phyloP scores from a whole-genome alignment of 2,329 filamentous ascomycete species.

The Sporothrix protearum region DNA sequence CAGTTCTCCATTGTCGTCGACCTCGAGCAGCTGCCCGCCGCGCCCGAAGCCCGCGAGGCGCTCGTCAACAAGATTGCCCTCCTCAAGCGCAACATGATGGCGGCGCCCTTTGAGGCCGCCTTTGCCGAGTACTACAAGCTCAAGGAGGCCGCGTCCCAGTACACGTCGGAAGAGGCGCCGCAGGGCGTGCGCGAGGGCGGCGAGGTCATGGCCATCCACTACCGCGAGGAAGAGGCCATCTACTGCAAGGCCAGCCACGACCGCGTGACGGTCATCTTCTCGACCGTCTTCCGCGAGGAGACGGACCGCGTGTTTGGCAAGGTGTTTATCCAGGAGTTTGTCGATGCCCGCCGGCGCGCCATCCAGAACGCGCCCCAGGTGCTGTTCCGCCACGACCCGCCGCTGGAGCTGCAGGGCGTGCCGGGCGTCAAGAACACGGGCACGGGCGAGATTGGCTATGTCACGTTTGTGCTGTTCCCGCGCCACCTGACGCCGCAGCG shows the following conservation, averaged over 20 bases:
- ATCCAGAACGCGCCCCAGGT: conserved; percentile 99
- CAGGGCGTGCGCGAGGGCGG: conserved; percentile 87
- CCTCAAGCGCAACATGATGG: conserved; percentile 98
- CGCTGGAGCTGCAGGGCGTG: conserved; percentile 82
- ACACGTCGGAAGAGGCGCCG: conserved; percentile 88
- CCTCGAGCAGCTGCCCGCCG: conserved; percentile 77
- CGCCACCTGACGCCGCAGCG: conserved; percentile 87
- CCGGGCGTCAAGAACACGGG: conserved; percentile 74
- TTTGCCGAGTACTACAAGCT: conserved; percentile 89
- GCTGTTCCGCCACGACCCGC: conserved; percentile 89
- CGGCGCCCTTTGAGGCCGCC: conserved; percentile 93
- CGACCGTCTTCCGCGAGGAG: conserved; percentile 95
- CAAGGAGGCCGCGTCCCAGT: conserved; percentile 84
- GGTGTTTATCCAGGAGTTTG: conserved; percentile 98
- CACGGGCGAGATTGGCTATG: conserved; percentile 88
- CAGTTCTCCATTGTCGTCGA: conserved; percentile 94
- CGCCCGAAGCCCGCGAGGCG: conserved; percentile 77
- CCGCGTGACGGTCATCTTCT: conserved; percentile 97
- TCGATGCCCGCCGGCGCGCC: conserved; percentile 87
- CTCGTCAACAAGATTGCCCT: conserved; percentile 83
- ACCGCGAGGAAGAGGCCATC: conserved; percentile 97
- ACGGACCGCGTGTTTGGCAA: conserved; percentile 97
- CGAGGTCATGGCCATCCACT: conserved; percentile 92
- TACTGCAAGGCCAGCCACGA: conserved; percentile 97
- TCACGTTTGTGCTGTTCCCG: conserved; percentile 97